A percentile compares a stretch with the other conserved stretches of the same genome.
phyloP scores from a whole-genome alignment of 768 basidiomycete species.

The Boletus huronensis region DNA sequence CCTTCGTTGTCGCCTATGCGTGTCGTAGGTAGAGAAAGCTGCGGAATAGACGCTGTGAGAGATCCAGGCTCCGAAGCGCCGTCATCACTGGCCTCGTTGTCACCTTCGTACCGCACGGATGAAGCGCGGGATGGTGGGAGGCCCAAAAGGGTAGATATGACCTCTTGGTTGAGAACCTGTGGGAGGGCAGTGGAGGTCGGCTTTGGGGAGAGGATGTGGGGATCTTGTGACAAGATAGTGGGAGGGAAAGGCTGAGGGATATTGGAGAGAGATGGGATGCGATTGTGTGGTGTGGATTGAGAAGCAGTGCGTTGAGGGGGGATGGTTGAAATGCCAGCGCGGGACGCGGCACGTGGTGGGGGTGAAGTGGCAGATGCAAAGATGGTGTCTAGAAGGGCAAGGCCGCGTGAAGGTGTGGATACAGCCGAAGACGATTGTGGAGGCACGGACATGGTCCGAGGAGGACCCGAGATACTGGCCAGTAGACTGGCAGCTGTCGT shows the following conservation, averaged over 20 bases:
- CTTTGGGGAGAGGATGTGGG: slow-evolving; percentile 52
- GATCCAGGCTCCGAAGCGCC: slow-evolving; percentile 37
- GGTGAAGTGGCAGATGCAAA: slow-evolving; percentile 63
- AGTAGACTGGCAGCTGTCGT: slow-evolving; percentile 43
- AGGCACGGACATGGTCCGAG: slow-evolving; percentile 30
- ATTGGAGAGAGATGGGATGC: slow-evolving; percentile 3
- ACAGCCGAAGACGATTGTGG: slow-evolving; percentile 28
- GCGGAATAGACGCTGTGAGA: slow-evolving; percentile 40
- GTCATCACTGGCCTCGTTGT: slow-evolving; percentile 45
- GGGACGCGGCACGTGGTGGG: slow-evolving; percentile 20
- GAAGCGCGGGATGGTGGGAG: slow-evolving; percentile 40
- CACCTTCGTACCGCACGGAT: slow-evolving; percentile 51
- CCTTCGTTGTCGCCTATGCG: slow-evolving; percentile 15
- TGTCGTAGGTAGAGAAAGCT: slow-evolving; percentile 27
- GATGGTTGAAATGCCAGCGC: slow-evolving; percentile 4
- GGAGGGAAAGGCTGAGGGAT: slow-evolving; percentile 13
- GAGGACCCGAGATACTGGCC: slow-evolving; percentile 45
- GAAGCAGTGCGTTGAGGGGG: slow-evolving; percentile 18
- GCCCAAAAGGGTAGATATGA: slow-evolving; percentile 63
- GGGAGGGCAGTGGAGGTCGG: slow-evolving; percentile 51
- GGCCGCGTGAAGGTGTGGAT: slow-evolving; percentile 42
- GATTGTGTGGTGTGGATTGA: slow-evolving; percentile 8
- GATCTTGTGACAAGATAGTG: slow-evolving; percentile 26
- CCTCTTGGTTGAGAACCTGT: slow-evolving; percentile 69
- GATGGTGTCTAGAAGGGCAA: slow-evolving; percentile 61